phyloP scores from a whole-genome alignment of 2,329 filamentous ascomycete genomes.

The Dendryphion nanum region DNA sequence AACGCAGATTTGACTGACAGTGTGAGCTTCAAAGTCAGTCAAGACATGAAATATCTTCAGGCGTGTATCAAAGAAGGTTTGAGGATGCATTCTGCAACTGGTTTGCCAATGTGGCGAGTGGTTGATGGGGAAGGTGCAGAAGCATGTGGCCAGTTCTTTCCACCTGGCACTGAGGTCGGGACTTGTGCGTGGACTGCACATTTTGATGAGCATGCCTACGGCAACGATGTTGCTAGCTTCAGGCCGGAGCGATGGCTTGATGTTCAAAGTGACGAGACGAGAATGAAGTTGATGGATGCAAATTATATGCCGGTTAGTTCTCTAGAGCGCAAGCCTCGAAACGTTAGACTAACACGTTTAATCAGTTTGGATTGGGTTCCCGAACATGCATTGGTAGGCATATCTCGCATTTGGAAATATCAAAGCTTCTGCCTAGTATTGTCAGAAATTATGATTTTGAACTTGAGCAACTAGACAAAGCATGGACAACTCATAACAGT shows the following conservation, averaged over 20 bases:
- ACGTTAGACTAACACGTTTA: neutral
- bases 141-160: conserved; percentile 1
- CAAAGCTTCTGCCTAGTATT: neutral
- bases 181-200: conserved; percentile 4
- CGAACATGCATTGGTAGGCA: neutral
- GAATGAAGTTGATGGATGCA: neutral
- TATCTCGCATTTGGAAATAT: neutral
- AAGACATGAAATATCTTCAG: conserved; percentile 8
- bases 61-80: conserved; percentile 11
- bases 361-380: neutral
- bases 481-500: neutral
- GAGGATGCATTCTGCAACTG: conserved; percentile 7
- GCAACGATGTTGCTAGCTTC: conserved; percentile 56
- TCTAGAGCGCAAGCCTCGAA: neutral
- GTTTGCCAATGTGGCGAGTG: conserved; percentile 2
- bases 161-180: conserved; percentile 5
- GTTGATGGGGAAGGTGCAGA: conserved; percentile 3
- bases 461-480: neutral
- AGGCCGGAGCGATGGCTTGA: conserved; percentile 25
- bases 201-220: conserved; percentile 56
- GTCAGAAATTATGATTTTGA: neutral
- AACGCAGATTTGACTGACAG: conserved; percentile 3
- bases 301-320: neutral
- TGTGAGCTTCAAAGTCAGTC: conserved; percentile 1
- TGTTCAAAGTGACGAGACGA: neutral